These are phyloP conservation scores for Metschnikowia baotianmanensis DNA, from an alignment of 805 yeast species.

Conservation along the genomic window DNA sequence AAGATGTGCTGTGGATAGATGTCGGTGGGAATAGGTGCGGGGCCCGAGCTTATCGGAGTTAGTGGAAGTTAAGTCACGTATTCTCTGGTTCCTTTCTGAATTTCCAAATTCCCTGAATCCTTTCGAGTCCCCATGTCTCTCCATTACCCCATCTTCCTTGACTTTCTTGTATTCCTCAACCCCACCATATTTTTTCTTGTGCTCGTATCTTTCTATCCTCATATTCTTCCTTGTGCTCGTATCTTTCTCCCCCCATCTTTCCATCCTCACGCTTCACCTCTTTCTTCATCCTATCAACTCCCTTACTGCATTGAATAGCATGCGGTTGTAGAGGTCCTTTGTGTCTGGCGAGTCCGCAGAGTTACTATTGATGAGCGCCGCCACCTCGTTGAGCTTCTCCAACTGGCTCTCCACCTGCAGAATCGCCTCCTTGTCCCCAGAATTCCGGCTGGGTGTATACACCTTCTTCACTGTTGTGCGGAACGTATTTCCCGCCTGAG, in stretches of 20 bases:
- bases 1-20: too few species aligned
- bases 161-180: too few species aligned
- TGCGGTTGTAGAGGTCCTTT: conserved; percentile 17
- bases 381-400: conserved; percentile 26
- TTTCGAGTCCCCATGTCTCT: too few species aligned
- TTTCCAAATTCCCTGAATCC: too few species aligned
- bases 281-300: conserved; percentile 5
- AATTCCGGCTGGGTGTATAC: conserved; percentile 32
- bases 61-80: too few species aligned
- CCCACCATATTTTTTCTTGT: not conserved
- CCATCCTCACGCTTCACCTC: not conserved
- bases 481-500: conserved; percentile 20
- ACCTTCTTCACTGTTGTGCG: conserved; percentile 38
- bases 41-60: too few species aligned
- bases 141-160: too few species aligned
- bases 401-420: conserved; percentile 27
- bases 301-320: conserved; percentile 16
- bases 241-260: not conserved
- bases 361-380: conserved; percentile 17
- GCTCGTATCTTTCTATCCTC: not conserved
- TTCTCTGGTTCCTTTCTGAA: too few species aligned
- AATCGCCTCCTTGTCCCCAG: conserved; percentile 32
- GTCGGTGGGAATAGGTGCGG: too few species aligned
- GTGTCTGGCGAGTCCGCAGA: conserved; percentile 12
- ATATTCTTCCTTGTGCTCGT: not conserved